Evolutionary conservation across 331 rosid genomes (phyloP).

Genomic region (Erythrophleum ivorense): DNA sequence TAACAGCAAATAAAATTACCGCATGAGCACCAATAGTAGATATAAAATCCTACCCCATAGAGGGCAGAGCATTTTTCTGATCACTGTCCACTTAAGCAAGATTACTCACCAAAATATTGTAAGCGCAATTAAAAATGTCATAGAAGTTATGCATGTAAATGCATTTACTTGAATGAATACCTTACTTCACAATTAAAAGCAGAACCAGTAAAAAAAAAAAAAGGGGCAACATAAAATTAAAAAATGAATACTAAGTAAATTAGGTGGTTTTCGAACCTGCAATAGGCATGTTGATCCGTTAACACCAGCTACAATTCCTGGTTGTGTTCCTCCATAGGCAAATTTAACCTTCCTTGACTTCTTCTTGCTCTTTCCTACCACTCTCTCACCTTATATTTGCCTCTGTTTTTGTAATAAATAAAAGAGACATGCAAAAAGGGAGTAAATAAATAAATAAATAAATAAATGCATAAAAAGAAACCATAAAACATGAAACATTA

Average conservation of each 20-base stretch:
- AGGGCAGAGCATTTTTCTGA: conserved; percentile 57
- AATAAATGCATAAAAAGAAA: not conserved
- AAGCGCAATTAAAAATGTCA: conserved; percentile 28
- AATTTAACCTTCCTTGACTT: conserved; percentile 66
- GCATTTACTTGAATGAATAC: conserved; percentile 9
- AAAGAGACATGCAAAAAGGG: conserved; percentile 15
- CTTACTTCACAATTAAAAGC: conserved; percentile 27
- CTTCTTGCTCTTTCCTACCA: conserved; percentile 60
- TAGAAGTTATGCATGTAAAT: not conserved
- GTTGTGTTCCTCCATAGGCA: conserved; percentile 62
- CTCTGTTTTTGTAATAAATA: conserved; percentile 48
- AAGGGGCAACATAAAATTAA: conserved; percentile 26
- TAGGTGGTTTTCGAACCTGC: conserved; percentile 47
- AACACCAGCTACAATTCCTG: conserved; percentile 58
- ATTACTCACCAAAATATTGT: conserved; percentile 33
- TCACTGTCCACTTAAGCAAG: conserved; percentile 74
- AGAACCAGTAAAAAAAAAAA: conserved; percentile 50
- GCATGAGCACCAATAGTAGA: conserved; percentile 52
- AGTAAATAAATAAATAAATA: conserved; percentile 15
- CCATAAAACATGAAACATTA: conserved; percentile 3
- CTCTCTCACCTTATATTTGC: conserved; percentile 68
- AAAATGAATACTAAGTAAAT: conserved; percentile 24
- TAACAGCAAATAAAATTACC: conserved; percentile 51
- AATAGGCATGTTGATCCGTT: conserved; percentile 51
- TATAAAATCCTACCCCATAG: conserved; percentile 43